phyloP scores from a whole-genome alignment of 371 early-diverging fungal genomes.

The Rhizopus sp. region DNA sequence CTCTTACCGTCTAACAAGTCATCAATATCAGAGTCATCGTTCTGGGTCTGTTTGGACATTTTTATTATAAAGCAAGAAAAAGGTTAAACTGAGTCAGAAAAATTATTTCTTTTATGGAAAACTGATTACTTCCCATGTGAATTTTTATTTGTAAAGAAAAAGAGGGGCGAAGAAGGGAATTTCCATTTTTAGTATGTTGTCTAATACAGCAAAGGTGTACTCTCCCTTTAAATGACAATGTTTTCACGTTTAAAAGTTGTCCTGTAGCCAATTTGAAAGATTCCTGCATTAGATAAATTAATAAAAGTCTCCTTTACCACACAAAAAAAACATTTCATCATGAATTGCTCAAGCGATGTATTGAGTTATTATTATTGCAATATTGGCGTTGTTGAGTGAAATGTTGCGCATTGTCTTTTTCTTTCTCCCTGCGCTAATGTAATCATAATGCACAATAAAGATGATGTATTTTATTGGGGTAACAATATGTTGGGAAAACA shows the following conservation, averaged over 20 bases:
- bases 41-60: slow-evolving; percentile 32
- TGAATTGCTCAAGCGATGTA: too few species aligned
- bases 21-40: slow-evolving; percentile 61
- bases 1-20: slow-evolving; percentile 63
- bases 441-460: too few species aligned
- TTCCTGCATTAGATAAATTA: too few species aligned
- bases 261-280: too few species aligned
- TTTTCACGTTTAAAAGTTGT: too few species aligned
- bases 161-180: not conserved
- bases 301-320: too few species aligned
- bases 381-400: slow-evolving; percentile 7
- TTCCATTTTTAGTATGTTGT: not conserved
- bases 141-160: not conserved
- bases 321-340: too few species aligned
- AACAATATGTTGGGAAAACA: slow-evolving; percentile 6
- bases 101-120: not conserved
- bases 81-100: slow-evolving; percentile 2
- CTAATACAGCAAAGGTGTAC: not conserved
- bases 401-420: slow-evolving; percentile 7
- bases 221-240: too few species aligned
- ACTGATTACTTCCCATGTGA: slow-evolving; percentile 1
- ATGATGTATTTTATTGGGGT: slow-evolving; percentile 6
- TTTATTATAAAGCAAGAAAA: not conserved
- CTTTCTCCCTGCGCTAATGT: slow-evolving; percentile 6
- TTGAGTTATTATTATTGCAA: slow-evolving; percentile 7